Conservation (phyloP, 2,329 filamentous ascomycete genomes). For the Graphiopsis chlorocephala region DNA sequence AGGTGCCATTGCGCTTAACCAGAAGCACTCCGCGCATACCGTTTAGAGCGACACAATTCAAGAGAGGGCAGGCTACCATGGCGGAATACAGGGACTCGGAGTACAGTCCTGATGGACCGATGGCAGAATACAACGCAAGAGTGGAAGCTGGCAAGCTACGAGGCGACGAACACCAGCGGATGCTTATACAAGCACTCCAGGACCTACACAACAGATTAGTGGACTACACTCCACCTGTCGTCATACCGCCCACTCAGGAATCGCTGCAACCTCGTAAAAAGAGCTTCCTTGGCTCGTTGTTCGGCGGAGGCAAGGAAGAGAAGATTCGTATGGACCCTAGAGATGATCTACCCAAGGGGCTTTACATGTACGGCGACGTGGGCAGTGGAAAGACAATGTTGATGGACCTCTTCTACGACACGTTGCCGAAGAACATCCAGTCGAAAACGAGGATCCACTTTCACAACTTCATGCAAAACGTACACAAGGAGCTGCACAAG, state of each 20-base stretch:
- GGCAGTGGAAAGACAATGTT: conserved; percentile 99
- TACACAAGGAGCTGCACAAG: conserved; percentile 84
- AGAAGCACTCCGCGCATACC: background rate
- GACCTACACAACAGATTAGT: conserved; percentile 80
- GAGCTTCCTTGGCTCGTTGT: conserved; percentile 58
- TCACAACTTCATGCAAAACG: conserved; percentile 99
- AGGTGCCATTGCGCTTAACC: background rate
- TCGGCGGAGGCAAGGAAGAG: conserved; percentile 47
- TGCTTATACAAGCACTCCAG: conserved; percentile 85
- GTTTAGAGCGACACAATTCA: background rate
- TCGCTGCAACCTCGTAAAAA: conserved; percentile 57
- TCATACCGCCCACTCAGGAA: conserved; percentile 74
- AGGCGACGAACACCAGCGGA: conserved; percentile 88
- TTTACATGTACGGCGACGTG: conserved; percentile 96
- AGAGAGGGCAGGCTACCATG: conserved; percentile 27
- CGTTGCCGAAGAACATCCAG: conserved; percentile 72
- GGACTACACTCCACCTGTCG: conserved; percentile 68
- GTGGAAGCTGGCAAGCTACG: conserved; percentile 71
- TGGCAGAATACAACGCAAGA: conserved; percentile 83
- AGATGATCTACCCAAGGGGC: conserved; percentile 73
- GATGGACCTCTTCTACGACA: conserved; percentile 98
- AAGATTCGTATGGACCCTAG: conserved; percentile 56
- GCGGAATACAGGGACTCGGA: conserved; percentile 28
- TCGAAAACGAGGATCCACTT: conserved; percentile 94
- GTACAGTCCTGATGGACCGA: conserved; percentile 56